Evolutionary conservation across 805 yeast genomes (phyloP).

Genomic region (Starmera dryadoides): DNA sequence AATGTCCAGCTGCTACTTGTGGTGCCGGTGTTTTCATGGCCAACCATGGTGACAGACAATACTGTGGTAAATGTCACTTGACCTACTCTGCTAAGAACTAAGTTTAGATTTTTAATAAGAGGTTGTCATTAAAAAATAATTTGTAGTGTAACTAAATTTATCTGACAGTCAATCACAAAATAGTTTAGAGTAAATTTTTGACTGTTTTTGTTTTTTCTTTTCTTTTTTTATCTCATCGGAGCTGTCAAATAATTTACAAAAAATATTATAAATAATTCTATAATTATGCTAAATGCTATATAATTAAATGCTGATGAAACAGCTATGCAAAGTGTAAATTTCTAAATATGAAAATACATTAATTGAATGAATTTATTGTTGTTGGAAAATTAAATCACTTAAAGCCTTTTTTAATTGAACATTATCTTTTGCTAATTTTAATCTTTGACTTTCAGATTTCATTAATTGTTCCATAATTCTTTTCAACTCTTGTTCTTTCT

Average conservation of each 20-base stretch:
- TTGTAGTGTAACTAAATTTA: too few species aligned
- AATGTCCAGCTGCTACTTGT: constrained; percentile 87
- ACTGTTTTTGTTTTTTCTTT: too few species aligned
- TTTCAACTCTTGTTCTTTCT: constrained; percentile 25
- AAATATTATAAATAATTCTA: constrained; percentile 1
- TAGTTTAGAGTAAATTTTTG: too few species aligned
- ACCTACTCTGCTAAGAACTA: constrained; percentile 57
- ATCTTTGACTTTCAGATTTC: constrained; percentile 29
- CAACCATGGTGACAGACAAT: constrained; percentile 96
- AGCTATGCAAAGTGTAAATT: too few species aligned
- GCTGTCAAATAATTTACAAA: too few species aligned
- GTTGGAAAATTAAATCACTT: constrained; percentile 1
- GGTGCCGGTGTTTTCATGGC: constrained; percentile 99
- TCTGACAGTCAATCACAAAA: too few species aligned
- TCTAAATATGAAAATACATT: too few species aligned
- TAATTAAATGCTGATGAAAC: background rate
- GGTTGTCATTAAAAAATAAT: too few species aligned
- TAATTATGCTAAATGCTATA: background rate
- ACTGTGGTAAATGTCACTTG: constrained; percentile 99
- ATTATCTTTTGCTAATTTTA: constrained; percentile 28
- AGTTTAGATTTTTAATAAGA: too few species aligned
- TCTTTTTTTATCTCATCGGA: too few species aligned
- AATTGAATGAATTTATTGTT: constrained; percentile 5
- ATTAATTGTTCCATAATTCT: constrained; percentile 24
- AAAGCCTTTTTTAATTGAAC: constrained; percentile 24